Base-by-base conservation (phyloP, 768 basidiomycete species). In the Phylloporus sp. region DNA sequence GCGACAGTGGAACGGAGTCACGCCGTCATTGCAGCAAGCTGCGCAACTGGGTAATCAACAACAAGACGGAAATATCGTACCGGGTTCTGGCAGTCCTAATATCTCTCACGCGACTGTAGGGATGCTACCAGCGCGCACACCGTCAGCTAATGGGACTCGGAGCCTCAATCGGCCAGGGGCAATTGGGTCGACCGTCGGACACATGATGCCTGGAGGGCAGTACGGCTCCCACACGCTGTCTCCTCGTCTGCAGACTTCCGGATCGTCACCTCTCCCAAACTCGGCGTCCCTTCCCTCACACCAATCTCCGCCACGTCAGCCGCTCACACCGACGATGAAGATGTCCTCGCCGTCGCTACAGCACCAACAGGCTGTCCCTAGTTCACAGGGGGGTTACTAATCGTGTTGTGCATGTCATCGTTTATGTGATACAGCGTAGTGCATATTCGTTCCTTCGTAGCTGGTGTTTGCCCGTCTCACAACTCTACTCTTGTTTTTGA, bases 71-170 rank as follows among this genome's bases (percentile, higher is more conserved):
- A 60, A 44, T 22, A 34, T 22, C 13, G 24, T 9, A 22, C 55
- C 69, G 1, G 64, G 64, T 49, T 62, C 59, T 23, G 64, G 66
- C 6, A 75, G 66, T 52, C 75, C 73, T 8, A 60, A 42, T 28
- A 52, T 49, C 24, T 15, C 44, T 14, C 69, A 75, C 48, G 55
- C 69, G n/a, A 57, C 65, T 9, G 70, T 68, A 29, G 64, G 60
- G 42, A 47, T 47, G 15, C 68, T 72, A 3, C 74, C 73, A 20
- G 55, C 56, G 15, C 74, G 80, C 20, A 73, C 75, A 10, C 76
- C 81, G 3, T 82, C 81, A 0, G 73, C 77, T 17, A 80, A 79
- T 55, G 80, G 81, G 6, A 71, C 71, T n/a, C 76, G 78, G 35
- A 68, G 69, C 20, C 68, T 65, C 11, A 62, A 65, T 58, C 67